Evolutionary conservation across 1,284 basidiomycete genomes (phyloP).

Genomic region (Paramarasmius palmivorus): DNA sequence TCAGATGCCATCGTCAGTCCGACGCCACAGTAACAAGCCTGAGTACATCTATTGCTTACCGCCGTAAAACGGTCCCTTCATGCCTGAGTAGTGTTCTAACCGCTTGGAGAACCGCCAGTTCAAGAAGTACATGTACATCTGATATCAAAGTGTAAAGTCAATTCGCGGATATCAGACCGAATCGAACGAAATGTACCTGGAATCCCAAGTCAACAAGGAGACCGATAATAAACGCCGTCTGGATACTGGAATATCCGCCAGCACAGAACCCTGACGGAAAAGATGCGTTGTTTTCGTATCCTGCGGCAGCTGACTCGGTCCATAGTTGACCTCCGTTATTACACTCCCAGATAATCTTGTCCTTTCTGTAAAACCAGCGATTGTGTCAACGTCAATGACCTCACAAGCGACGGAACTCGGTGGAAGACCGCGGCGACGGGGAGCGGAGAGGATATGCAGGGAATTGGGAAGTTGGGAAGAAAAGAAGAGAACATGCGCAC

Average conservation of each 20-base stretch:
- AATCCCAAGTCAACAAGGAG: slow-evolving; percentile 68
- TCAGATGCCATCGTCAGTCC: slow-evolving; percentile 25
- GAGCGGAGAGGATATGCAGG: too few relatives aligned
- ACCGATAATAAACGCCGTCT: slow-evolving; percentile 67
- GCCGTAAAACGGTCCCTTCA: slow-evolving; percentile 65
- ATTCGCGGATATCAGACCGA: neutral
- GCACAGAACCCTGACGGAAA: slow-evolving; percentile 66
- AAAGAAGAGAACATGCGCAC: slow-evolving; percentile 38
- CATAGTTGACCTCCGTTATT: slow-evolving; percentile 72
- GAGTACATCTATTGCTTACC: slow-evolving; percentile 39
- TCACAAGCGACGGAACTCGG: slow-evolving; percentile 13
- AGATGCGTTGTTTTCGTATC: slow-evolving; percentile 32
- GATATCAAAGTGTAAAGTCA: slow-evolving; percentile 16
- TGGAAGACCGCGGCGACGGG: slow-evolving; percentile 1
- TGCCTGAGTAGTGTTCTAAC: slow-evolving; percentile 61
- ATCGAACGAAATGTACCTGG: slow-evolving; percentile 51
- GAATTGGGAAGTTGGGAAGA: too few relatives aligned
- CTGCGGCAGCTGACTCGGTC: slow-evolving; percentile 41
- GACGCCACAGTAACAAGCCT: slow-evolving; percentile 14
- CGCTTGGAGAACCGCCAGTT: slow-evolving; percentile 71
- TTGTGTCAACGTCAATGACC: too few relatives aligned
- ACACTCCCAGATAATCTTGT: slow-evolving; percentile 78
- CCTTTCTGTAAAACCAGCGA: slow-evolving; percentile 43
- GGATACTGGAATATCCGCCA: slow-evolving; percentile 63
- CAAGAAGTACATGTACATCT: slow-evolving; percentile 76